Base-by-base conservation (phyloP, 2,329 filamentous ascomycete genomes). In the Apiospora sp. region DNA sequence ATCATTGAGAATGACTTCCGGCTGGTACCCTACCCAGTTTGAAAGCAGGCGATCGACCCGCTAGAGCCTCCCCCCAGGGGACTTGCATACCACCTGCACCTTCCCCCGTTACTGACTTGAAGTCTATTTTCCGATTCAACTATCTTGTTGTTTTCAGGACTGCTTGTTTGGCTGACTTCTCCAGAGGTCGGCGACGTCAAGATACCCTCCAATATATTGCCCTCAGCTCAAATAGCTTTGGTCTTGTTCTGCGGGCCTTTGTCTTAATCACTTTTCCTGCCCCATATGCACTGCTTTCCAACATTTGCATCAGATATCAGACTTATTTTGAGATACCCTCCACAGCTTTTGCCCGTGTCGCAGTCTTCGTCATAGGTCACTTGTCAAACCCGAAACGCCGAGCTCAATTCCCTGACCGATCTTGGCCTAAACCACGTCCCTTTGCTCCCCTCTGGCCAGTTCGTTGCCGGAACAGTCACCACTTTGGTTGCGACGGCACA, bases 271-370 rank as follows among this genome's bases (percentile, higher is more conserved):
- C 30, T 64, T 64, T 64, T 37, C 58, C 58, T 64, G 58, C 22
- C 22, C 34, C 58, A n/a, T 64, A 34, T 64, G 58, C 58, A 34
- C 58, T 64, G 75, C 75, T 77, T 74, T 73, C 74, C 73, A 76
- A 75, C 76, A 75, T 77, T 77, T 75, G 72, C 73, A 76, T 76
- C 73, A 71, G 70, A 51, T 22, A 74, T 77, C 76, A 77, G 75
- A 75, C 73, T 77, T 76, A 76, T 75, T 71, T 73, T 68, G 72
- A 75, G 74, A 77, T 75, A 76, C 75, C 75, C 75, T 74, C n/a
- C 64, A 73, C 72, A 72, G 54, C 46, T 51, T 73, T 72, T 74
- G 72, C 58, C 58, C 58, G 37, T n/a, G 58, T 64, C 58, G 58
- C 58, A n/a, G 8, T 64, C 34, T 41, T 64, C 30, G 58, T n/a